A percentile compares a stretch with the other conserved stretches of the same genome.
Conservation (phyloP, 345 rosid species). For the Melastoma malabathricum region DNA sequence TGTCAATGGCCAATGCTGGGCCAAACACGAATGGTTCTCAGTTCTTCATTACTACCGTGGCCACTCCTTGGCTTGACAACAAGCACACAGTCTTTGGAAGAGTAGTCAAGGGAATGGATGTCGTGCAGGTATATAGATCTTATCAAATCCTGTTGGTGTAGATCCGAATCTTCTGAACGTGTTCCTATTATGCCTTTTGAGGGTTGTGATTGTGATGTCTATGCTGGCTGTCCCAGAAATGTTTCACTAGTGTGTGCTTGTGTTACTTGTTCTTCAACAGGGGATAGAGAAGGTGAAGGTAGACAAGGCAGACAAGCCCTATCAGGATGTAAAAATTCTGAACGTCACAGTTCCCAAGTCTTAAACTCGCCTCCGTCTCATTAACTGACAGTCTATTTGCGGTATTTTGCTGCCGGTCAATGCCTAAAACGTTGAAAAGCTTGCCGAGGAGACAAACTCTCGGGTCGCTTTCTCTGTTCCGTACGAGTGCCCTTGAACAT, state of each 20-base stretch:
- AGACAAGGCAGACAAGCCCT: slow-evolving; percentile 72
- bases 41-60: slow-evolving; percentile 90
- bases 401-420: no score
- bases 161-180: no score
- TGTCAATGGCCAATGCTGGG: slow-evolving; percentile 95
- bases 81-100: slow-evolving; percentile 95
- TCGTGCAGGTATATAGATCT: slow-evolving; percentile 58
- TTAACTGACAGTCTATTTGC: neutral
- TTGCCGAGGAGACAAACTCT: no score
- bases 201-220: neutral
- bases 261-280: slow-evolving; percentile 22
- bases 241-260: neutral
- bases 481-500: no score
- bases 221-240: no score
- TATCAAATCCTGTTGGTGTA: no score
- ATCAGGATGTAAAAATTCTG: slow-evolving; percentile 79
- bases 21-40: slow-evolving; percentile 88
- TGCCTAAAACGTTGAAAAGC: no score
- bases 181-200: neutral
- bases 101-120: slow-evolving; percentile 92
- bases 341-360: slow-evolving; percentile 80
- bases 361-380: slow-evolving; percentile 10
- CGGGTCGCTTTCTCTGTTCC: no score
- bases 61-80: slow-evolving; percentile 97
- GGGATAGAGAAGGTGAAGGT: slow-evolving; percentile 94